These are phyloP conservation scores for Penicillium chermesinum DNA, from an alignment of 495 filamentous ascomycete species.

Conservation along the genomic window DNA sequence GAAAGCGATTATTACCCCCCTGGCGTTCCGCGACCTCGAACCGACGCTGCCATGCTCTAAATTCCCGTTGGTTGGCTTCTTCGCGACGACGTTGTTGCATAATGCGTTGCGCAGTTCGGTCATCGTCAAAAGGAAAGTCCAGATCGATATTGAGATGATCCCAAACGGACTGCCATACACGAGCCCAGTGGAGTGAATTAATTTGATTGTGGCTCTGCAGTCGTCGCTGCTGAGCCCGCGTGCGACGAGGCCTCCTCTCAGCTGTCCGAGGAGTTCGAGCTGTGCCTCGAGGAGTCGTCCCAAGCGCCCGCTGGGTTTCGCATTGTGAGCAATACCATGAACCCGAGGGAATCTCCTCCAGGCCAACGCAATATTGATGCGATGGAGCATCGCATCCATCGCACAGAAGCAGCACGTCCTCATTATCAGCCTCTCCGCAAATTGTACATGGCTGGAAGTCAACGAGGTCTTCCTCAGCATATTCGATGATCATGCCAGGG, in stretches of 20 bases:
- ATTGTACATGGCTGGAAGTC: slow-evolving; percentile 69
- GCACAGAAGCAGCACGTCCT: slow-evolving; percentile 78
- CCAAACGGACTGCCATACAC: slow-evolving; percentile 64
- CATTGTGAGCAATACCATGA: slow-evolving; percentile 86
- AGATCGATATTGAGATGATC: slow-evolving; percentile 70
- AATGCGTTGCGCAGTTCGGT: slow-evolving; percentile 46
- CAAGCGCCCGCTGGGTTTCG: slow-evolving; percentile 46
- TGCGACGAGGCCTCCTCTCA: slow-evolving; percentile 44
- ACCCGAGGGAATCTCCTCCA: slow-evolving; percentile 64
- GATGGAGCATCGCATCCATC: slow-evolving; percentile 80
- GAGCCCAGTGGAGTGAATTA: slow-evolving; percentile 54
- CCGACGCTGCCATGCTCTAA: slow-evolving; percentile 71
- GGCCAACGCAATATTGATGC: slow-evolving; percentile 82
- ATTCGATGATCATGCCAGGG: slow-evolving; percentile 68
- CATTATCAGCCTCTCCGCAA: slow-evolving; percentile 68
- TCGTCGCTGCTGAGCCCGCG: slow-evolving; percentile 44
- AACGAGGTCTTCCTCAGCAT: slow-evolving; percentile 60
- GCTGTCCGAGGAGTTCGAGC: slow-evolving; percentile 26
- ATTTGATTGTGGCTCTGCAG: slow-evolving; percentile 39
- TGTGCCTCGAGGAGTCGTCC: slow-evolving; percentile 27
- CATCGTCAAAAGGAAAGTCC: slow-evolving; percentile 84
- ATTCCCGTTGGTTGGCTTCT: slow-evolving; percentile 59
- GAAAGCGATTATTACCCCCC: slow-evolving; percentile 68
- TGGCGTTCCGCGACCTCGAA: slow-evolving; percentile 73
- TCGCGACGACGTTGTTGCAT: slow-evolving; percentile 53